Evolutionary conservation across 2,329 filamentous ascomycete species (phyloP).

Genomic region (Fusarium poae): DNA sequence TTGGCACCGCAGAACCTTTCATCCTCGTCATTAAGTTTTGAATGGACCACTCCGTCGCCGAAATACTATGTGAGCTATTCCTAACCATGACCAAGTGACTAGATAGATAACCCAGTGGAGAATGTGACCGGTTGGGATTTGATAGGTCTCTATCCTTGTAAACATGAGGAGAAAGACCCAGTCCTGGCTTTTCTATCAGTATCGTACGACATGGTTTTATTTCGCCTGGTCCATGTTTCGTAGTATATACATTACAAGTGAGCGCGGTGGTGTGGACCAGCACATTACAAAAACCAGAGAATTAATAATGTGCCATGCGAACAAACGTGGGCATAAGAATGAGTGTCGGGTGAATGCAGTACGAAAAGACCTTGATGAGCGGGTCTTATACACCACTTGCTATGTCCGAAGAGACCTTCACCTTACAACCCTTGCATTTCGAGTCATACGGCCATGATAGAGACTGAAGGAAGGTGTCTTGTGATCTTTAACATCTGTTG

Average conservation of each 20-base stretch:
- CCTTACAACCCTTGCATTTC: constrained; percentile 15
- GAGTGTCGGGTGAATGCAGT: not conserved
- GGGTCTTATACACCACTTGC: constrained; percentile 1
- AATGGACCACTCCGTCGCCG: not conserved
- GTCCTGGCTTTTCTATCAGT: not conserved
- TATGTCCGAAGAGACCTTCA: not conserved
- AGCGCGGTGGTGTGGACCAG: constrained; percentile 1
- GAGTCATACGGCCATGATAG: constrained; percentile 17
- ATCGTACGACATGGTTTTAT: constrained; percentile 16
- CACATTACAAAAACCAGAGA: not conserved
- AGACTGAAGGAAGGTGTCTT: constrained; percentile 2
- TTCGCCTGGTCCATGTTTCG: not conserved
- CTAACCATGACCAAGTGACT: not conserved
- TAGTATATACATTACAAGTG: not conserved
- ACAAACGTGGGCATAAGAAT: not conserved
- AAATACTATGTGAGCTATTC: too few species aligned
- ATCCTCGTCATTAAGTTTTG: not conserved
- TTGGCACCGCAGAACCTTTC: constrained; percentile 29
- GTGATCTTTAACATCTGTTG: constrained; percentile 23
- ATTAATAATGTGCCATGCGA: not conserved
- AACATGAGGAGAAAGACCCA: not conserved
- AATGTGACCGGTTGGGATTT: constrained; percentile 17
- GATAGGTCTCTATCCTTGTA: constrained; percentile 1
- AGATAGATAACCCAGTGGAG: constrained; percentile 9
- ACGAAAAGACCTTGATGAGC: not conserved